Evolutionary conservation across 1,284 basidiomycete species (phyloP).

Genomic region (Peniophora sp.): DNA sequence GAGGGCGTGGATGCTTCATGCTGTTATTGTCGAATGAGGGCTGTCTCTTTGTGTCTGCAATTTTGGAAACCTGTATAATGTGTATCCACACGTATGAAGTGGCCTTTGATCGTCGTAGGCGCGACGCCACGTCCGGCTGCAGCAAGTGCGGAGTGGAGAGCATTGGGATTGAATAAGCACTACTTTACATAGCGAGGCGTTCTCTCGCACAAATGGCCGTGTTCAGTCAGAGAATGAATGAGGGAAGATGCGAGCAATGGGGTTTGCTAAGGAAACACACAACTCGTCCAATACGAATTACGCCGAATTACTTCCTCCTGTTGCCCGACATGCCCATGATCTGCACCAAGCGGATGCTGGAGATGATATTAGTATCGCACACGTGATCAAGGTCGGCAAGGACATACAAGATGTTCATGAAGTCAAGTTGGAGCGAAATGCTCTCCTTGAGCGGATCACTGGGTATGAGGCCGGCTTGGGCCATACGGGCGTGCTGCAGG

Average conservation of each 20-base stretch:
- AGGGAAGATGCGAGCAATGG: background rate
- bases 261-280: background rate
- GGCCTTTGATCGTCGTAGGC: too few relatives aligned
- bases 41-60: too few relatives aligned
- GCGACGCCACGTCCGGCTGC: too few relatives aligned
- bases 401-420: conserved; percentile 77
- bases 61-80: too few relatives aligned
- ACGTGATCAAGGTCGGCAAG: background rate
- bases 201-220: too few relatives aligned
- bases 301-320: conserved; percentile 32
- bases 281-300: background rate
- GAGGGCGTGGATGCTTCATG: too few relatives aligned
- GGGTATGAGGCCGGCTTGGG: conserved; percentile 58
- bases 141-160: too few relatives aligned
- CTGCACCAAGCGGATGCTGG: conserved; percentile 74
- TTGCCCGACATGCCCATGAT: conserved; percentile 65
- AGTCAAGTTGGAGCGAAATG: conserved; percentile 75
- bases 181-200: too few relatives aligned
- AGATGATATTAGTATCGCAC: conserved; percentile 4
- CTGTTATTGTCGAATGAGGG: too few relatives aligned
- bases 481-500: conserved; percentile 67
- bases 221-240: background rate
- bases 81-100: too few relatives aligned
- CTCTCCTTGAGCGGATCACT: conserved; percentile 78
- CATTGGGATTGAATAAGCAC: too few relatives aligned